Evolutionary conservation across 2,329 filamentous ascomycete genomes (phyloP).

Genomic region (Elsinoe arachidis): DNA sequence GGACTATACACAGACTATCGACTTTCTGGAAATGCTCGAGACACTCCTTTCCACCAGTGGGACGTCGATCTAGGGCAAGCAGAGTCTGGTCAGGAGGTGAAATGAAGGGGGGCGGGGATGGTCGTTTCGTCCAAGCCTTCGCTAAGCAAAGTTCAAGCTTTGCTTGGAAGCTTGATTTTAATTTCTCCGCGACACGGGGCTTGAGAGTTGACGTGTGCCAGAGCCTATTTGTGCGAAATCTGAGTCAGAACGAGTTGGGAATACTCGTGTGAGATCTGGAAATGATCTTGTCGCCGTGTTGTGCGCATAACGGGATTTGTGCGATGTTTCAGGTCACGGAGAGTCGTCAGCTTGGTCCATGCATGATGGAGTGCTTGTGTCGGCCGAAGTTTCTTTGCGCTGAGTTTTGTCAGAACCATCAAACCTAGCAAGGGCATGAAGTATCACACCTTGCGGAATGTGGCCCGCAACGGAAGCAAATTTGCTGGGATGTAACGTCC

Average conservation of each 20-base stretch:
- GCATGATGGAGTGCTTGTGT: not conserved
- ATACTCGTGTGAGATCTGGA: not conserved
- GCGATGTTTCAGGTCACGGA: not conserved
- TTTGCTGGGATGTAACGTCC: too few species aligned
- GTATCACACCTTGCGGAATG: not conserved
- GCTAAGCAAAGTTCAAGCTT: constrained; percentile 12
- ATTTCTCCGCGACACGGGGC: constrained; percentile 5
- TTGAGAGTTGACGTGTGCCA: not conserved
- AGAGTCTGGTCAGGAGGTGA: not conserved
- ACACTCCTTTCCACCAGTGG: constrained; percentile 4
- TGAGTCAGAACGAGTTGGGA: not conserved
- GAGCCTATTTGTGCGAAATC: not conserved
- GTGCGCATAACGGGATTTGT: not conserved
- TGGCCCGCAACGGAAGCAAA: too few species aligned
- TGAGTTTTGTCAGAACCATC: not conserved
- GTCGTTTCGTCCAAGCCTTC: constrained; percentile 5
- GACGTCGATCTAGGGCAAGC: not conserved
- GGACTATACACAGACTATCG: not conserved
- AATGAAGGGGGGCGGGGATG: constrained; percentile 3
- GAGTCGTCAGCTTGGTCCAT: not conserved
- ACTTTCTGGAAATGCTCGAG: not conserved
- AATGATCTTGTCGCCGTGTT: not conserved
- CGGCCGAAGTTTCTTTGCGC: not conserved
- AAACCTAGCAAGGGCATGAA: not conserved
- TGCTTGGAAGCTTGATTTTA: constrained; percentile 2